Conservation (phyloP, 805 yeast species). For the Yamadazyma paraphyllophila region DNA sequence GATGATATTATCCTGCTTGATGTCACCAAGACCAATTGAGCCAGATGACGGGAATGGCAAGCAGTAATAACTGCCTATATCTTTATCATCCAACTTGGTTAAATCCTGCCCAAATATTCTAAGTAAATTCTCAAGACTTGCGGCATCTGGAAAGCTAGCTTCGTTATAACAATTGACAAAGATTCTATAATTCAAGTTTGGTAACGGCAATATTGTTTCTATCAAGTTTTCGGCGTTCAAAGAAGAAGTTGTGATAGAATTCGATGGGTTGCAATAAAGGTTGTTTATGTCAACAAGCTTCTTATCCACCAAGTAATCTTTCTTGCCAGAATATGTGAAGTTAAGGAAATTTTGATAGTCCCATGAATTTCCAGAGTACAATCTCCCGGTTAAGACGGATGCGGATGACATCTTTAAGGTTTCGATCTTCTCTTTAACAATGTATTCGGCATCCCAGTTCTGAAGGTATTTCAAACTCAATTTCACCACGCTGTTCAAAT, state of each 20-base stretch:
- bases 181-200: slow-evolving; percentile 53
- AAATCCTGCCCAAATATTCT: slow-evolving; percentile 1
- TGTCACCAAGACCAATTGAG: slow-evolving; percentile 71
- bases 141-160: slow-evolving; percentile 49
- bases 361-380: slow-evolving; percentile 83
- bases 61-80: slow-evolving; percentile 21
- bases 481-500: slow-evolving; percentile 12
- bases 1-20: slow-evolving; percentile 57
- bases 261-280: slow-evolving; percentile 46
- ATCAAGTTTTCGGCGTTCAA: slow-evolving; percentile 17
- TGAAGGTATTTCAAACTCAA: slow-evolving; percentile 9
- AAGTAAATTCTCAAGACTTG: slow-evolving; percentile 31
- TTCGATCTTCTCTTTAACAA: slow-evolving; percentile 76
- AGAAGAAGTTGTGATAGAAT: slow-evolving; percentile 46
- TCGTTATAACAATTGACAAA: slow-evolving; percentile 61
- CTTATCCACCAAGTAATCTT: slow-evolving; percentile 8
- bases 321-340: slow-evolving; percentile 12
- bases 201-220: slow-evolving; percentile 38
- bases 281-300: slow-evolving; percentile 7
- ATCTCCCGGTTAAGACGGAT: slow-evolving; percentile 48
- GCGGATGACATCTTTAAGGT: slow-evolving; percentile 82
- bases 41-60: slow-evolving; percentile 86
- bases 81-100: slow-evolving; percentile 18
- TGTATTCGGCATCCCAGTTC: slow-evolving; percentile 65
- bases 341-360: slow-evolving; percentile 53